Percentiles rank a stretch among this genome's conserved stretches.
phyloP scores from a whole-genome alignment of 768 basidiomycete genomes.

The Xerocomellus dryophilus region DNA sequence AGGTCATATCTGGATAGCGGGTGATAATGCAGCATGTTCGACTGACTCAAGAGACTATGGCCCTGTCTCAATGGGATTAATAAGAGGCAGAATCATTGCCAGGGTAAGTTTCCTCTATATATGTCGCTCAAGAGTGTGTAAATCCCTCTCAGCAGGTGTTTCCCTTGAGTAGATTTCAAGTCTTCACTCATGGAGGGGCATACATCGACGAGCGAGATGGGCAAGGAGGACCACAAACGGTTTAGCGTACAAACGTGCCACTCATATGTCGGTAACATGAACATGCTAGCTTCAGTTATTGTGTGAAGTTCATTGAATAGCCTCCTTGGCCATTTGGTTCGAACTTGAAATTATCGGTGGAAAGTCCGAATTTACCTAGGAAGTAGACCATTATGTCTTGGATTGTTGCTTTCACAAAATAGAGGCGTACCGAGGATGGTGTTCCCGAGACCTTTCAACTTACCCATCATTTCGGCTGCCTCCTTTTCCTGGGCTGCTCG shows the following conservation, averaged over 20 bases:
- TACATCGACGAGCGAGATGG: constrained; percentile 19
- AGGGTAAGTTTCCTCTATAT: constrained; percentile 44
- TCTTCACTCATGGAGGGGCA: constrained; percentile 22
- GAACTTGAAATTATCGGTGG: constrained; percentile 97
- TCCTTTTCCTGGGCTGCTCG: constrained; percentile 81
- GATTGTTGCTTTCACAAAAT: neutral
- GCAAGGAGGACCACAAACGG: neutral
- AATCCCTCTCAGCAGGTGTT: constrained; percentile 26
- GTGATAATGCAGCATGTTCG: constrained; percentile 82
- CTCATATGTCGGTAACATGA: neutral
- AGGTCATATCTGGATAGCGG: constrained; percentile 87
- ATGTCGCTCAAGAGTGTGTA: neutral
- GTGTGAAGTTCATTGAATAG: constrained; percentile 86
- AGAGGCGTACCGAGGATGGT: constrained; percentile 67
- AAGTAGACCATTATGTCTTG: neutral
- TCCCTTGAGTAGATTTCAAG: constrained; percentile 28
- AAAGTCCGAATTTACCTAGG: constrained; percentile 87
- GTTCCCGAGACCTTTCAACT: constrained; percentile 91
- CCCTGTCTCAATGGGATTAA: constrained; percentile 77
- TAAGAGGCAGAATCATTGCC: constrained; percentile 65
- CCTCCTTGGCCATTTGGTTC: constrained; percentile 93
- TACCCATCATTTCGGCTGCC: constrained; percentile 87
- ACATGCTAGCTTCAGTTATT: constrained; percentile 22
- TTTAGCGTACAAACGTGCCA: neutral
- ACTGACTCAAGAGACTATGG: constrained; percentile 92